Evolutionary conservation across 2,329 filamentous ascomycete species (phyloP).

Genomic region (Fusarium hostae): DNA sequence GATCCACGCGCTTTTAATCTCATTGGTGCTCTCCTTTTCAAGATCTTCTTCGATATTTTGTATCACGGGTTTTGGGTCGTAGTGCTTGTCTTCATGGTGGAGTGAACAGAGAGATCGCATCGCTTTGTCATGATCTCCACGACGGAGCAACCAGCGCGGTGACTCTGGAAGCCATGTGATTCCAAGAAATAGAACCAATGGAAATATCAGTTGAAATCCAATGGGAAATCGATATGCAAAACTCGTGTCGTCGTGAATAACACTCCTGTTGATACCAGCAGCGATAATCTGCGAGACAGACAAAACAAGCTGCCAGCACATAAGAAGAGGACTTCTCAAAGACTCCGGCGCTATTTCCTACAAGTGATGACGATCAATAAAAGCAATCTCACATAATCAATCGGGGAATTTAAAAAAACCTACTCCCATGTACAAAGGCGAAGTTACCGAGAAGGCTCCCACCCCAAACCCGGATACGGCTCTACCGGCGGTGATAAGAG

Average conservation of each 20-base stretch:
- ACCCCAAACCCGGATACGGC: conserved; percentile 44
- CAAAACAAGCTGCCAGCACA: conserved; percentile 54
- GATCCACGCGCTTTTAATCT: conserved; percentile 51
- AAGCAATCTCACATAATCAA: neutral
- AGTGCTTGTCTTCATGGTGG: conserved; percentile 54
- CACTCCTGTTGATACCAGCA: conserved; percentile 47
- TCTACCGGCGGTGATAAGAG: conserved; percentile 41
- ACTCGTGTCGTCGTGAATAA: conserved; percentile 44
- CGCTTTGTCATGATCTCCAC: conserved; percentile 54
- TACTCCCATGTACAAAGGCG: conserved; percentile 52
- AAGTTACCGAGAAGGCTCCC: conserved; percentile 53
- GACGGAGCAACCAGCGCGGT: conserved; percentile 49
- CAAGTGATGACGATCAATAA: neutral
- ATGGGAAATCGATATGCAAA: conserved; percentile 51
- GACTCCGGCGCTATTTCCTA: conserved; percentile 48
- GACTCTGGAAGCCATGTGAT: conserved; percentile 45
- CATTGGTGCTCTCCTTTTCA: conserved; percentile 49
- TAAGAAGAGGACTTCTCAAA: conserved; percentile 50
- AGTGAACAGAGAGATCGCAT: conserved; percentile 54
- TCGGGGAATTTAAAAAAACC: conserved; percentile 6
- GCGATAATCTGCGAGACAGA: conserved; percentile 53
- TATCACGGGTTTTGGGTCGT: conserved; percentile 50
- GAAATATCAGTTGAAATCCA: conserved; percentile 46
- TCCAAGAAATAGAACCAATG: conserved; percentile 33
- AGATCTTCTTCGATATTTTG: conserved; percentile 57